A percentile compares a stretch with the other conserved stretches of the same genome.
Conservation (phyloP, 2,329 filamentous ascomycete species). For the Diaporthe citri region DNA sequence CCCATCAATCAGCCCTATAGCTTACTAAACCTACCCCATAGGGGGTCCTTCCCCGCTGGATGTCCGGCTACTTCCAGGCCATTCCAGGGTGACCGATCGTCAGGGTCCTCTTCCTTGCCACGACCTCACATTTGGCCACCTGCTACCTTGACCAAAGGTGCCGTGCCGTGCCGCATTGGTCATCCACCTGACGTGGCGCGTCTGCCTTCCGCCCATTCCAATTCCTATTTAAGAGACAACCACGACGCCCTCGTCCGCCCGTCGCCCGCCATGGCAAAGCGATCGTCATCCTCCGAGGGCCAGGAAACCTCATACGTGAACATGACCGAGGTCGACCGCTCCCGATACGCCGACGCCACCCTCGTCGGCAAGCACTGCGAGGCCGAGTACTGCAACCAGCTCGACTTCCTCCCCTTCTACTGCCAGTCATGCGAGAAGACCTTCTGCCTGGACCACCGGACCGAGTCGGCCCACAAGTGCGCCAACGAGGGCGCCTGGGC, state of each 20-base stretch:
- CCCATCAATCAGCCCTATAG: constrained; percentile 20
- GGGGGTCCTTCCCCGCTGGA: not conserved
- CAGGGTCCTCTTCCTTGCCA: constrained; percentile 43
- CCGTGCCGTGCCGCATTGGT: constrained; percentile 35
- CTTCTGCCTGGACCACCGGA: constrained; percentile 94
- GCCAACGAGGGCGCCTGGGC: constrained; percentile 72
- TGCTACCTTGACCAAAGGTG: constrained; percentile 42
- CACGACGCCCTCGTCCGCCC: not conserved
- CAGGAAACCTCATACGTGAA: constrained; percentile 71
- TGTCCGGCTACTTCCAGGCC: not conserved
- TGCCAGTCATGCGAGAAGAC: constrained; percentile 89
- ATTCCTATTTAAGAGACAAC: not conserved
- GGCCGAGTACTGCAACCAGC: constrained; percentile 89
- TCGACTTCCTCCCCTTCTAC: constrained; percentile 95
- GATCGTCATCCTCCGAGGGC: constrained; percentile 56
- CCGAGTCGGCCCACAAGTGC: constrained; percentile 83
- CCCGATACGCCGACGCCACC: constrained; percentile 72
- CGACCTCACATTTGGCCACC: constrained; percentile 50
- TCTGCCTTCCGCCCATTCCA: constrained; percentile 29
- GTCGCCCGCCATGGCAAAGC: constrained; percentile 64
- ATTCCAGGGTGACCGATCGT: constrained; percentile 2
- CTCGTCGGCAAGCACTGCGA: constrained; percentile 93
- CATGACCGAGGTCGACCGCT: constrained; percentile 72
- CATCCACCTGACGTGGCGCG: constrained; percentile 37
- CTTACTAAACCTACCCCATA: constrained; percentile 5